These are phyloP conservation scores for Helichrysum umbraculigerum DNA, from an alignment of 129 eudicot species.

Conservation along the genomic window DNA sequence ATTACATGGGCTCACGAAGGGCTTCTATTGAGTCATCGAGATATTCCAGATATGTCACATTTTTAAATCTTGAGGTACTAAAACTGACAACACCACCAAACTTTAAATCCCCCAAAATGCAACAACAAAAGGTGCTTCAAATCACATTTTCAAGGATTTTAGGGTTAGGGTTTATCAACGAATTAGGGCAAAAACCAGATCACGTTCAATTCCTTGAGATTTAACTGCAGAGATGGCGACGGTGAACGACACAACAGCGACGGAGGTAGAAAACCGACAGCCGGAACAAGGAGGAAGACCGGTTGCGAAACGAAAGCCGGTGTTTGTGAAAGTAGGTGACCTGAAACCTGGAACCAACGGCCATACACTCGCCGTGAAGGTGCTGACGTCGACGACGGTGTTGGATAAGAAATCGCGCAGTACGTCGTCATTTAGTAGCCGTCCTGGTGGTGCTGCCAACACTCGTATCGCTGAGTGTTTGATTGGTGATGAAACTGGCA, in stretches of 20 bases:
- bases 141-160: slow-evolving; percentile 16
- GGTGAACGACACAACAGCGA: slow-evolving; percentile 22
- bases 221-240: slow-evolving; percentile 37
- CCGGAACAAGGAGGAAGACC: slow-evolving; percentile 25
- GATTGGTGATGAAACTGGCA: slow-evolving; percentile 82
- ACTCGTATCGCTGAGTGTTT: slow-evolving; percentile 81
- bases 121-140: slow-evolving; percentile 25
- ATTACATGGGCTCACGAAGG: background rate
- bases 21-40: background rate
- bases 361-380: slow-evolving; percentile 69
- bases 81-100: slow-evolving; percentile 17
- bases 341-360: slow-evolving; percentile 83
- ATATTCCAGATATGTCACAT: background rate
- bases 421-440: slow-evolving; percentile 44
- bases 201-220: slow-evolving; percentile 8
- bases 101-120: slow-evolving; percentile 21
- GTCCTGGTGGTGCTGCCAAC: slow-evolving; percentile 40
- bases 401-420: slow-evolving; percentile 62
- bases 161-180: slow-evolving; percentile 52
- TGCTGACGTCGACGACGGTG: slow-evolving; percentile 53
- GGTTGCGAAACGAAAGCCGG: slow-evolving; percentile 62
- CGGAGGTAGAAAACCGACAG: slow-evolving; percentile 32
- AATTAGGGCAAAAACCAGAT: slow-evolving; percentile 14
- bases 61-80: slow-evolving; percentile 9
- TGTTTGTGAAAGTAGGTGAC: slow-evolving; percentile 66